These are phyloP conservation scores for Leccinum rimulosum DNA, from an alignment of 768 basidiomycete genomes.

Conservation along the genomic window DNA sequence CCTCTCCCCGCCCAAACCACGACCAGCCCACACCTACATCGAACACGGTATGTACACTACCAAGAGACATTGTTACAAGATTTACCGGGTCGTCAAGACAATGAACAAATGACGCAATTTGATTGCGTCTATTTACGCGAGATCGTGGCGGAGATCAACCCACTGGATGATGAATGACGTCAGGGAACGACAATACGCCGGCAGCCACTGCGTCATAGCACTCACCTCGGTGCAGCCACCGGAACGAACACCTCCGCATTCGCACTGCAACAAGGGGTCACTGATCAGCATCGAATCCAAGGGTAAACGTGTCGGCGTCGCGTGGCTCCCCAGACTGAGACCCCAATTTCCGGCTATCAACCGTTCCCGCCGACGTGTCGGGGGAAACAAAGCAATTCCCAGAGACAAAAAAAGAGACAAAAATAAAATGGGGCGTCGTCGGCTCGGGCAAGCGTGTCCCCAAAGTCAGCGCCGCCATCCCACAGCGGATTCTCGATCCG, in stretches of 20 bases:
- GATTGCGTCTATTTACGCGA: slow-evolving; percentile 39
- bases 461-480: background rate
- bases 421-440: background rate
- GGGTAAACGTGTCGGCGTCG: slow-evolving; percentile 10
- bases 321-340: slow-evolving; percentile 17
- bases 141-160: slow-evolving; percentile 61
- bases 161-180: slow-evolving; percentile 38
- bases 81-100: slow-evolving; percentile 32
- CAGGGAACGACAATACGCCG: slow-evolving; percentile 13
- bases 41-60: background rate
- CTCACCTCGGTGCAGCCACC: slow-evolving; percentile 80
- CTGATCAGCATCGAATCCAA: slow-evolving; percentile 14
- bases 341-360: slow-evolving; percentile 20
- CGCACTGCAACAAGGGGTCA: slow-evolving; percentile 41
- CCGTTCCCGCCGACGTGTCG: background rate
- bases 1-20: background rate
- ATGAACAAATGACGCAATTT: slow-evolving; percentile 31
- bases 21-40: background rate
- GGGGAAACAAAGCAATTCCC: background rate
- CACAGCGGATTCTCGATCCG: slow-evolving; percentile 4
- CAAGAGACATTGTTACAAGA: background rate
- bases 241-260: slow-evolving; percentile 87
- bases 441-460: background rate
- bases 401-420: background rate
- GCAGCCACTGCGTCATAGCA: slow-evolving; percentile 24